Percentiles rank a stretch among this genome's conserved stretches.
Evolutionary conservation across 768 basidiomycete genomes (phyloP).

Genomic region (Amanita pallidorosea): DNA sequence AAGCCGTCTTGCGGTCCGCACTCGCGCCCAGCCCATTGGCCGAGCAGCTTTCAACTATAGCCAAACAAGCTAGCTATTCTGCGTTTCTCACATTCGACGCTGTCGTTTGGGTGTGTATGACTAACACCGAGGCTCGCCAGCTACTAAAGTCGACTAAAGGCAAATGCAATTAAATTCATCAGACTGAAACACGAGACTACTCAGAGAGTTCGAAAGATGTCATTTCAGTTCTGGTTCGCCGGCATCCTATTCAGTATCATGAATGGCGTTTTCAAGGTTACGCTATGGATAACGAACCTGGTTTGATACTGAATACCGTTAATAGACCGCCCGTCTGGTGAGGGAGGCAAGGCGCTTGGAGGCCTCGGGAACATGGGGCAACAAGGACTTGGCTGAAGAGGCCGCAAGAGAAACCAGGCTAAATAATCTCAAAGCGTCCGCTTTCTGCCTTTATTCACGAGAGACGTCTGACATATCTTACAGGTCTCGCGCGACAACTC

Average conservation of each 20-base stretch:
- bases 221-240: constrained; percentile 81
- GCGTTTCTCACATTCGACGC: constrained; percentile 79
- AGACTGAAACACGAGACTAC: constrained; percentile 49
- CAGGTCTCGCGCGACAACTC: constrained; percentile 55
- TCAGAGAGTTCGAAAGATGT: constrained; percentile 46
- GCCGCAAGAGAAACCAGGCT: constrained; percentile 56
- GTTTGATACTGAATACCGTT: neutral
- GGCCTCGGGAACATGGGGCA: constrained; percentile 33
- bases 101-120: constrained; percentile 65
- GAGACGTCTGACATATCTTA: constrained; percentile 1
- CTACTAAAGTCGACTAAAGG: constrained; percentile 25
- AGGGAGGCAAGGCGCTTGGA: constrained; percentile 48
- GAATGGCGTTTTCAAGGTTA: constrained; percentile 59
- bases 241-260: constrained; percentile 77
- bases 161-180: constrained; percentile 57
- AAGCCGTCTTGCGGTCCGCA: constrained; percentile 72
- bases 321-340: constrained; percentile 48
- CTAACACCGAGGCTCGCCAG: neutral
- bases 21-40: constrained; percentile 40
- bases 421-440: constrained; percentile 44
- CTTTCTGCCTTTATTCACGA: constrained; percentile 4
- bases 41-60: constrained; percentile 73
- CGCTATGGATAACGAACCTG: constrained; percentile 2
- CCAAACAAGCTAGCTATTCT: constrained; percentile 81
- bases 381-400: constrained; percentile 60